These are phyloP conservation scores for Hawksworthiomyces lignivorus DNA, from an alignment of 2,329 filamentous ascomycete genomes.

Conservation along the genomic window DNA sequence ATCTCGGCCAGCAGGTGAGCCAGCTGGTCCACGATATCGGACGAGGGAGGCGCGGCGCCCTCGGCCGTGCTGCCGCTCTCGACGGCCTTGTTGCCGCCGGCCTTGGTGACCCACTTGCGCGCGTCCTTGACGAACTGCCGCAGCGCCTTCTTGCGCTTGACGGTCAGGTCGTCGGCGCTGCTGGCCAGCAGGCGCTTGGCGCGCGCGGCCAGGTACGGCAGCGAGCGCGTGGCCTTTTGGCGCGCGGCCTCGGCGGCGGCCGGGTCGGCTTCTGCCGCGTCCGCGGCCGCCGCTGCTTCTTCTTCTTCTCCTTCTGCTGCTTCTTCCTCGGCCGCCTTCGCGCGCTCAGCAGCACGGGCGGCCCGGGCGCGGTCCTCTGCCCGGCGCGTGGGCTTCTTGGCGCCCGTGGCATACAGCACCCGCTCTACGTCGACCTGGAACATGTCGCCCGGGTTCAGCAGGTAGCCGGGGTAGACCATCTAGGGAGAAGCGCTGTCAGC, in stretches of 20 bases:
- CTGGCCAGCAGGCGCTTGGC: conserved; percentile 20
- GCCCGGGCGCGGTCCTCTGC: conserved; percentile 9
- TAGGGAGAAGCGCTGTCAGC: too few relatives aligned
- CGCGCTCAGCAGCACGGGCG: conserved; percentile 20
- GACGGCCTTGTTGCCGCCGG: conserved; percentile 23
- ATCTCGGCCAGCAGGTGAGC: conserved; percentile 34
- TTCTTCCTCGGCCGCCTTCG: conserved; percentile 19
- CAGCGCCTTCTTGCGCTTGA: conserved; percentile 67
- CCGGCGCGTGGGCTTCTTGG: conserved; percentile 45
- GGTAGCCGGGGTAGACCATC: conserved; percentile 90
- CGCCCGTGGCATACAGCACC: conserved; percentile 82
- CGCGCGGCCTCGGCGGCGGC: neutral
- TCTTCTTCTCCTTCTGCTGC: conserved; percentile 22
- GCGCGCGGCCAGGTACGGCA: conserved; percentile 37
- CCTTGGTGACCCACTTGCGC: conserved; percentile 53
- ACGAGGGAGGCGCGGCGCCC: conserved; percentile 30
- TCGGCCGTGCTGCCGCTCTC: conserved; percentile 1
- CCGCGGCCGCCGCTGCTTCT: conserved; percentile 18
- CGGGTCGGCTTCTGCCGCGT: conserved; percentile 16
- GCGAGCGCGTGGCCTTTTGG: conserved; percentile 16
- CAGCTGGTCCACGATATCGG: conserved; percentile 46
- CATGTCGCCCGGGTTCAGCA: conserved; percentile 94
- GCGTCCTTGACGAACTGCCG: conserved; percentile 63
- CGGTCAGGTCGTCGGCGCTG: conserved; percentile 40
- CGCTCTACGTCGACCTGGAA: conserved; percentile 90